phyloP scores from a whole-genome alignment of 106 monocot species.

The Phalaenopsis aphrodite region DNA sequence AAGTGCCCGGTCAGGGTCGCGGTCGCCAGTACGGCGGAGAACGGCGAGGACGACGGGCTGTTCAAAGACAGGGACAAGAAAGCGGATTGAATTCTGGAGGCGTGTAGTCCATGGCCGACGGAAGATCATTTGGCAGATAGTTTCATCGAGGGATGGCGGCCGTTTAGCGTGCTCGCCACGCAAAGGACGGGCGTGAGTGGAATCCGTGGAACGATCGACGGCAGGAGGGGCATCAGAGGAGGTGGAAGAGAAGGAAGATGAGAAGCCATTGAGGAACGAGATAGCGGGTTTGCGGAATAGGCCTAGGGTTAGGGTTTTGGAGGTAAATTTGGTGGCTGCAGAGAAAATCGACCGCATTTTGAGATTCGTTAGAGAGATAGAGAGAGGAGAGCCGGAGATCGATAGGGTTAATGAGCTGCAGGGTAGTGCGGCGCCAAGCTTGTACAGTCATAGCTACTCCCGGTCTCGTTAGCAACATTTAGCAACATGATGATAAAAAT shows the following conservation, averaged over 20 bases:
- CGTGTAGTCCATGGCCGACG: constrained; percentile 90
- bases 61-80: constrained; percentile 49
- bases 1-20: constrained; percentile 51
- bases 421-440: too few species aligned
- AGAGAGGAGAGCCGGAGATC: too few species aligned
- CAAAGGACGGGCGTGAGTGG: background rate
- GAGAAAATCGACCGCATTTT: constrained; percentile 13
- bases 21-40: constrained; percentile 27
- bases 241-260: constrained; percentile 1
- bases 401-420: background rate
- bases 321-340: background rate
- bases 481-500: too few species aligned
- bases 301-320: constrained; percentile 24
- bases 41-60: constrained; percentile 49
- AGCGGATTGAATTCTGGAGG: constrained; percentile 90
- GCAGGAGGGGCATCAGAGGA: background rate
- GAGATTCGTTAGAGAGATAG: too few species aligned
- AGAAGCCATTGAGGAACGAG: constrained; percentile 14
- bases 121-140: constrained; percentile 67
- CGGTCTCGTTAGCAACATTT: too few species aligned
- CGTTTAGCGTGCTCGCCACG: constrained; percentile 6
- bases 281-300: background rate
- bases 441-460: too few species aligned
- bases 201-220: background rate
- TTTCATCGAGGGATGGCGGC: constrained; percentile 22